Conservation (phyloP, 2,329 filamentous ascomycete genomes). For the Sordariomycetes sp. region DNA sequence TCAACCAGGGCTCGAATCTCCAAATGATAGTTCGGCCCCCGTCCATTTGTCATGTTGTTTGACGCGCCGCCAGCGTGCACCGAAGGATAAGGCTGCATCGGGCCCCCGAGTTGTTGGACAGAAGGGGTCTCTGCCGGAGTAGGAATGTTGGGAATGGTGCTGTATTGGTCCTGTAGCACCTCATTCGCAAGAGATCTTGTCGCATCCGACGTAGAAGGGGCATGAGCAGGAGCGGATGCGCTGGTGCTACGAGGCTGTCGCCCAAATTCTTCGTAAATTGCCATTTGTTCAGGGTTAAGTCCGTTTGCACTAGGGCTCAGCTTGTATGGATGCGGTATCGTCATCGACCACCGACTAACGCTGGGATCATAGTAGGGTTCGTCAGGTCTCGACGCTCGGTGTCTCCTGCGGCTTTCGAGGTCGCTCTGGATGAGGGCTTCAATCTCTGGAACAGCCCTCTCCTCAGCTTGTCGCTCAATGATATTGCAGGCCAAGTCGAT, state of each 20-base stretch:
- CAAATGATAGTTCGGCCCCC: conserved; percentile 35
- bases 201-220: conserved; percentile 49
- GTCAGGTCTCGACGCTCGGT: conserved; percentile 65
- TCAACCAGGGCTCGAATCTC: conserved; percentile 45
- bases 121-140: conserved; percentile 51
- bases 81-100: conserved; percentile 47
- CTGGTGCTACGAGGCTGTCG: conserved; percentile 63
- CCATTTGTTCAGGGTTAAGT: conserved; percentile 84
- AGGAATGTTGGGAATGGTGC: conserved; percentile 45
- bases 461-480: conserved; percentile 92
- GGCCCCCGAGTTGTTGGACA: conserved; percentile 37
- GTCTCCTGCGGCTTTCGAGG: conserved; percentile 66
- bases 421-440: conserved; percentile 85
- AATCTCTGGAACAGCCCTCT: conserved; percentile 87
- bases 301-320: conserved; percentile 61
- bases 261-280: conserved; percentile 94
- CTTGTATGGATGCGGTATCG: conserved; percentile 89
- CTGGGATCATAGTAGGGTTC: conserved; percentile 77
- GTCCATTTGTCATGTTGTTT: conserved; percentile 37
- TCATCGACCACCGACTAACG: conserved; percentile 84
- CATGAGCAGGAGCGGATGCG: conserved; percentile 45
- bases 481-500: conserved; percentile 87
- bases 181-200: conserved; percentile 55
- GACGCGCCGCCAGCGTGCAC: conserved; percentile 30
- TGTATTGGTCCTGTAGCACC: conserved; percentile 53